phyloP scores from a whole-genome alignment of 768 basidiomycete species.

The Mrakia blollopis region DNA sequence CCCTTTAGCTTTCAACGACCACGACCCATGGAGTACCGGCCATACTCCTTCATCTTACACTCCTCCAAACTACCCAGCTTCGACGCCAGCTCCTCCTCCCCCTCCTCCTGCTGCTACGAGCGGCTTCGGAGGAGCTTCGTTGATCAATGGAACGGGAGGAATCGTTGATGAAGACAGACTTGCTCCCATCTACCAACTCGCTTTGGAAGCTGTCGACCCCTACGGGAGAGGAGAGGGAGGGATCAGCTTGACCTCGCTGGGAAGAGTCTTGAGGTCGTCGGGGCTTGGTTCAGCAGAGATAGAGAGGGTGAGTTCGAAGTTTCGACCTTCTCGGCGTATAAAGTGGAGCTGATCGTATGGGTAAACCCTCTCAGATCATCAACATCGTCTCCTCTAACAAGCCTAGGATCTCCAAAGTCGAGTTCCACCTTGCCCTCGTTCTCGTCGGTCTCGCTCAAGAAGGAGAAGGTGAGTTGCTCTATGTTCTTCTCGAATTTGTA shows the following conservation, averaged over 20 bases:
- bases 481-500: background rate
- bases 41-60: slow-evolving; percentile 18
- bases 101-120: slow-evolving; percentile 6
- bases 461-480: slow-evolving; percentile 57
- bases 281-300: slow-evolving; percentile 8
- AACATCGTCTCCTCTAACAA: slow-evolving; percentile 76
- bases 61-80: background rate
- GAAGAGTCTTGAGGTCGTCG: background rate
- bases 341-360: background rate
- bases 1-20: slow-evolving; percentile 28
- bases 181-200: slow-evolving; percentile 10
- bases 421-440: slow-evolving; percentile 87
- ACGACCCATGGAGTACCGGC: slow-evolving; percentile 21
- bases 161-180: slow-evolving; percentile 19
- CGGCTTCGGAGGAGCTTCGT: background rate
- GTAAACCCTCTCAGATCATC: slow-evolving; percentile 59
- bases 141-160: background rate
- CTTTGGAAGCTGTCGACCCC: slow-evolving; percentile 29
- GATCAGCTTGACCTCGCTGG: background rate
- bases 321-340: background rate
- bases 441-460: slow-evolving; percentile 79
- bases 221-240: slow-evolving; percentile 22
- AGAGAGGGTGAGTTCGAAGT: slow-evolving; percentile 9
- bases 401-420: slow-evolving; percentile 68
- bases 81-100: background rate